phyloP scores from a whole-genome alignment of 2,329 filamentous ascomycete genomes.

The Penicillium sp. region DNA sequence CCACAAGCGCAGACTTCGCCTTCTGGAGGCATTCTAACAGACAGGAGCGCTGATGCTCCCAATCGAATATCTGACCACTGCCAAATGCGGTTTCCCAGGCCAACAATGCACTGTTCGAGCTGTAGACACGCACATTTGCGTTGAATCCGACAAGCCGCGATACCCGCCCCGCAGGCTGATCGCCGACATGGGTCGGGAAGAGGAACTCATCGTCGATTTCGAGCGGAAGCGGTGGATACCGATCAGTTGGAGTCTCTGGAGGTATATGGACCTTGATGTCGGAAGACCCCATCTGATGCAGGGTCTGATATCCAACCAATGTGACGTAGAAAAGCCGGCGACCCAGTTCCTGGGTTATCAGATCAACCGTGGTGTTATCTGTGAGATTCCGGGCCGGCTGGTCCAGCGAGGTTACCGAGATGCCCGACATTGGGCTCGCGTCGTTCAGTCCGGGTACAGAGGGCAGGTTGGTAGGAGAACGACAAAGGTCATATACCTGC shows the following conservation, averaged over 20 bases:
- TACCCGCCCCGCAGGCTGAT: slow-evolving; percentile 62
- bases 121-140: slow-evolving; percentile 69
- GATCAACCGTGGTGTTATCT: slow-evolving; percentile 22
- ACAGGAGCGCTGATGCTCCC: slow-evolving; percentile 69
- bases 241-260: slow-evolving; percentile 67
- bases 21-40: slow-evolving; percentile 65
- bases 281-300: slow-evolving; percentile 69
- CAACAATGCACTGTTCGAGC: slow-evolving; percentile 70
- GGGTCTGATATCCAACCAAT: slow-evolving; percentile 68
- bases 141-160: slow-evolving; percentile 77
- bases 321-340: slow-evolving; percentile 73
- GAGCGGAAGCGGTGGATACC: slow-evolving; percentile 71
- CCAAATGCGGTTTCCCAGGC: slow-evolving; percentile 81
- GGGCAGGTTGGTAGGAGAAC: slow-evolving; percentile 14
- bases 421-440: slow-evolving; percentile 22
- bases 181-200: slow-evolving; percentile 62
- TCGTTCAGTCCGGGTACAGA: slow-evolving; percentile 11
- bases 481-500: slow-evolving; percentile 38
- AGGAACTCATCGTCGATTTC: slow-evolving; percentile 84
- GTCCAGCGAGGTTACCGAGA: slow-evolving; percentile 22
- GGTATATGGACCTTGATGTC: slow-evolving; percentile 69
- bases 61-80: slow-evolving; percentile 67
- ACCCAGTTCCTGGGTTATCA: slow-evolving; percentile 47
- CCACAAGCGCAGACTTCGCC: slow-evolving; percentile 63
- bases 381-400: slow-evolving; percentile 14